Conservation (phyloP, 345 rosid genomes). For the Adansonia digitata region DNA sequence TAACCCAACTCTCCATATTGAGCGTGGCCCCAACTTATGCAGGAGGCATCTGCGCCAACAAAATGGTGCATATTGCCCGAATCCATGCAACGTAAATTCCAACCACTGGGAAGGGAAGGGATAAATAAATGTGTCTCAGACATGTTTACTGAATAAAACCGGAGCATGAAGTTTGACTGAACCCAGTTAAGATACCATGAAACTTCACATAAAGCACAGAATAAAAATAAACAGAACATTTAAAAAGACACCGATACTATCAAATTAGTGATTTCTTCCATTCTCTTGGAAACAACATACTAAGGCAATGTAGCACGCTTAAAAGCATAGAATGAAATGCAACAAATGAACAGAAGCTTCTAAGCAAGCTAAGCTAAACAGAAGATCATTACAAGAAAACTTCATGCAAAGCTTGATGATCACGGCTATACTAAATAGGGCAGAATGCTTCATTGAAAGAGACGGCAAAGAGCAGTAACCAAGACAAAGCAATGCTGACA, state of each 20-base stretch:
- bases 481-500: not conserved
- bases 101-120: conserved; percentile 53
- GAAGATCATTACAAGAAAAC: not conserved
- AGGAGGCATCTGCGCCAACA: conserved; percentile 94
- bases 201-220: not conserved
- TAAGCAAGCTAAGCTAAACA: not conserved
- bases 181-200: not conserved
- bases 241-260: not conserved
- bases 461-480: not conserved
- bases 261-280: not conserved
- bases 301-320: not conserved
- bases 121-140: not conserved
- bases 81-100: conserved; percentile 98
- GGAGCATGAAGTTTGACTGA: not conserved
- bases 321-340: not conserved
- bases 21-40: conserved; percentile 99
- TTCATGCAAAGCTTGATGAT: not conserved
- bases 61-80: conserved; percentile 96
- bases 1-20: conserved; percentile 94
- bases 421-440: not conserved
- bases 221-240: not conserved
- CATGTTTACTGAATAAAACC: not conserved
- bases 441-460: not conserved
- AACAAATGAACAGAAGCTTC: not conserved
- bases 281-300: not conserved